A percentile compares a stretch with the other conserved stretches of the same genome.
Conservation (phyloP, 1,284 basidiomycete species). For the Salmacisia buchloeana region DNA sequence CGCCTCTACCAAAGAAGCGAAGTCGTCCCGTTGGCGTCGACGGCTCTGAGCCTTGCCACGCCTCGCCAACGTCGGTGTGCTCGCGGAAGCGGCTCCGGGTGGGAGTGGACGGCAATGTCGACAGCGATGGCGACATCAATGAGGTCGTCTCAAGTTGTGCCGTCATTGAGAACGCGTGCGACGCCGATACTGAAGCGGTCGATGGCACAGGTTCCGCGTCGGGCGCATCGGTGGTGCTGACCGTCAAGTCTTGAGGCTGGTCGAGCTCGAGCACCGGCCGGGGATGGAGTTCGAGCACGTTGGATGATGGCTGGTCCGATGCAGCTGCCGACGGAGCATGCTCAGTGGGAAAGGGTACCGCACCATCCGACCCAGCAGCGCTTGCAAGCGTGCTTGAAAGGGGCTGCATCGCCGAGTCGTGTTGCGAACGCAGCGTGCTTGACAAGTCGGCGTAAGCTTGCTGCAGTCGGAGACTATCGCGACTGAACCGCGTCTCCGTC, state of each 20-base stretch:
- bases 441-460: not conserved
- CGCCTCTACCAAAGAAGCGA: not conserved
- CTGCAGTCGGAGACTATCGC: not conserved
- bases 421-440: not conserved
- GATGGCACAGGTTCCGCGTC: too few relatives aligned
- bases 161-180: not conserved
- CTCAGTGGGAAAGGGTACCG: too few relatives aligned
- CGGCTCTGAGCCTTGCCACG: not conserved
- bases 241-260: too few relatives aligned
- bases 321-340: too few relatives aligned
- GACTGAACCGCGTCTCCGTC: not conserved
- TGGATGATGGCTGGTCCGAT: too few relatives aligned
- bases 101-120: not conserved
- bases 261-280: too few relatives aligned
- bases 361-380: too few relatives aligned
- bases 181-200: too few relatives aligned
- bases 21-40: not conserved
- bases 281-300: too few relatives aligned
- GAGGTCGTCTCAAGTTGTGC: not conserved
- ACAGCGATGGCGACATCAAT: not conserved
- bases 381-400: too few relatives aligned
- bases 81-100: slow-evolving; percentile 1
- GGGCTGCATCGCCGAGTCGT: too few relatives aligned
- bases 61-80: not conserved
- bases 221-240: too few relatives aligned